Conservation (phyloP, 2,329 filamentous ascomycete genomes). For the Podosphaera leucotricha region DNA sequence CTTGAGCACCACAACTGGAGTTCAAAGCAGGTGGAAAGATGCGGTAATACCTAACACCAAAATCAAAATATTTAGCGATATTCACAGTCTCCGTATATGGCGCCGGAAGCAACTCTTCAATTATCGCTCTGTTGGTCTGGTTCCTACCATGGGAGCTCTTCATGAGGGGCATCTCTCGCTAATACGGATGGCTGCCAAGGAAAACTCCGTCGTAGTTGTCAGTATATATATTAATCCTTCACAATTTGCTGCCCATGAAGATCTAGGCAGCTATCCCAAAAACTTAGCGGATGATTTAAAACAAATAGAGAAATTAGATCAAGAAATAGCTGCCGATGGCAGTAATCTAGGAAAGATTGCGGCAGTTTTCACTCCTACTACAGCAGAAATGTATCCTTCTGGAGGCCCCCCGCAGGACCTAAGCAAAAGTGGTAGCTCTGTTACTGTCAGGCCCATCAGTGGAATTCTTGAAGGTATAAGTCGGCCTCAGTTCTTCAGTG, state of each 20-base stretch:
- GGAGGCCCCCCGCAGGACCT: conserved; percentile 45
- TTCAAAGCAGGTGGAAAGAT: conserved; percentile 5
- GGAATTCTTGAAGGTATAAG: conserved; percentile 63
- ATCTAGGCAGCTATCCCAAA: conserved; percentile 69
- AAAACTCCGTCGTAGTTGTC: conserved; percentile 72
- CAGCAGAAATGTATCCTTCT: conserved; percentile 67
- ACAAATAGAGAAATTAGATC: conserved; percentile 42
- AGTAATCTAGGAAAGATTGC: conserved; percentile 41
- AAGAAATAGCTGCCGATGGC: conserved; percentile 41
- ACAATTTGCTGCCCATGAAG: conserved; percentile 78
- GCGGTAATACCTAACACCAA: conserved; percentile 26
- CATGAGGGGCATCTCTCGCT: conserved; percentile 76
- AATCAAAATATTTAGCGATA: conserved; percentile 54
- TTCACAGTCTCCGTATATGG: conserved; percentile 45
- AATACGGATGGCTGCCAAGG: conserved; percentile 57
- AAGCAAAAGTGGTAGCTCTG: conserved; percentile 63
- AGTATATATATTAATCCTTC: conserved; percentile 92
- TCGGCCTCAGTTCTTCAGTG: conserved; percentile 84
- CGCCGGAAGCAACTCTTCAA: conserved; percentile 40
- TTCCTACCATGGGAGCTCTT: conserved; percentile 96
- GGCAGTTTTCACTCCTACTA: conserved; percentile 70
- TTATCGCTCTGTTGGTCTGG: conserved; percentile 56
- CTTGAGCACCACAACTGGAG: background rate
- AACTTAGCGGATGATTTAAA: conserved; percentile 63
- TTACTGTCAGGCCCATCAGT: conserved; percentile 69